A percentile compares a stretch with the other conserved stretches of the same genome.
Evolutionary conservation across 176 grass and related monocot genomes (phyloP).

Genomic region (Miscanthus lutarioriparius): DNA sequence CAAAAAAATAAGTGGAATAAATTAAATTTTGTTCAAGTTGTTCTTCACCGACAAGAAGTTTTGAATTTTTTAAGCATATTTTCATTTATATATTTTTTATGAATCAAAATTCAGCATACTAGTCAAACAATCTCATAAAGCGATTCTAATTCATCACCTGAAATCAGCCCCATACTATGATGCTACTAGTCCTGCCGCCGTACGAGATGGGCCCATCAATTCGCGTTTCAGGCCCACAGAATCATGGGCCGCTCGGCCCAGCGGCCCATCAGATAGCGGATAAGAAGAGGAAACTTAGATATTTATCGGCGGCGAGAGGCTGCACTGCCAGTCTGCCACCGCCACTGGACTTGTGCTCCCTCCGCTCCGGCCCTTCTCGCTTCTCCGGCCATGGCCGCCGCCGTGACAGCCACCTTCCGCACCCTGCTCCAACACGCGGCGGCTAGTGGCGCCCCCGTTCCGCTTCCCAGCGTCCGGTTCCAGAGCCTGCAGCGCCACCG

Average conservation of each 20-base stretch:
- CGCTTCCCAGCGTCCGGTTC: slow-evolving; percentile 17
- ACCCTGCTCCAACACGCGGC: not conserved
- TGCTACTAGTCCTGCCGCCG: too few species aligned
- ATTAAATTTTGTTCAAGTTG: too few species aligned
- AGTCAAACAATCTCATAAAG: too few species aligned
- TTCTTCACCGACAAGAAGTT: too few species aligned
- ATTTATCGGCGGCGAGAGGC: slow-evolving; percentile 1
- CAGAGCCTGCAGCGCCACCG: not conserved
- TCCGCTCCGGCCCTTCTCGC: slow-evolving; percentile 33
- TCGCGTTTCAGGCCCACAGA: not conserved
- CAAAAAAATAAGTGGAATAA: too few species aligned
- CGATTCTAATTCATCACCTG: too few species aligned
- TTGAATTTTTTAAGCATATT: too few species aligned
- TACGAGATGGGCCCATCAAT: not conserved
- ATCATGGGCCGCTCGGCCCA: not conserved
- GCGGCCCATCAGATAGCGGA: slow-evolving; percentile 15
- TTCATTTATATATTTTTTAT: too few species aligned
- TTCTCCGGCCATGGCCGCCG: slow-evolving; percentile 33
- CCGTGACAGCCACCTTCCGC: slow-evolving; percentile 18
- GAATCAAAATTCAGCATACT: too few species aligned
- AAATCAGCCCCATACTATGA: too few species aligned
- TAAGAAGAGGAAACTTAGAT: slow-evolving; percentile 12
- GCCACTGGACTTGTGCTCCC: not conserved
- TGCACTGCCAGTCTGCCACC: not conserved
- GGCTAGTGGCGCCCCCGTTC: not conserved